Conservation (phyloP, 805 yeast species). For the Yarrowia sp. region DNA sequence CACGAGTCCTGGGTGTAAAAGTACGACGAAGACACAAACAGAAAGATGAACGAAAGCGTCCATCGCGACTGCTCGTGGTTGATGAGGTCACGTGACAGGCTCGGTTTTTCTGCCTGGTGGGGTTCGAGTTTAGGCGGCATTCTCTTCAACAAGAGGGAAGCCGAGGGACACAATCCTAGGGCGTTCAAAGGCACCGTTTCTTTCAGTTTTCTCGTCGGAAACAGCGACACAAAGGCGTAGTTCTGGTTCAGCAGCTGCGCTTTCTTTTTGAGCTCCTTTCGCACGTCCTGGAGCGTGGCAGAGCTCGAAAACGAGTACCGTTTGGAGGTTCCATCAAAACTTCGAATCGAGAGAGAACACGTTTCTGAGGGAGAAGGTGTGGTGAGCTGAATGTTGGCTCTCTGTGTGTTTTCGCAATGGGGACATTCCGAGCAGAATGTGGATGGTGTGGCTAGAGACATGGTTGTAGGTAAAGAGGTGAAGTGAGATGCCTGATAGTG, state of each 20-base stretch:
- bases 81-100: slow-evolving; percentile 32
- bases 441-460: slow-evolving; percentile 4
- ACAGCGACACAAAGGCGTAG: slow-evolving; percentile 38
- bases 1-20: slow-evolving; percentile 37
- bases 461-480: background rate
- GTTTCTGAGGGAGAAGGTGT: background rate
- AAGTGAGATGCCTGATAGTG: too few species aligned
- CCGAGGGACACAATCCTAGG: slow-evolving; percentile 29
- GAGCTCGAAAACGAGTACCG: slow-evolving; percentile 29
- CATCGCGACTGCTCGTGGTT: slow-evolving; percentile 39
- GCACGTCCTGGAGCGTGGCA: slow-evolving; percentile 32
- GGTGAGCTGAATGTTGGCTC: background rate
- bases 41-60: slow-evolving; percentile 33
- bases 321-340: slow-evolving; percentile 29
- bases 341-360: slow-evolving; percentile 32
- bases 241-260: slow-evolving; percentile 34
- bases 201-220: slow-evolving; percentile 31
- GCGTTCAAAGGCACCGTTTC: slow-evolving; percentile 24
- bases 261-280: slow-evolving; percentile 31
- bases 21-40: slow-evolving; percentile 34
- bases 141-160: slow-evolving; percentile 25
- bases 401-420: slow-evolving; percentile 10
- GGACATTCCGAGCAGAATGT: slow-evolving; percentile 36
- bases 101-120: slow-evolving; percentile 36
- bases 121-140: slow-evolving; percentile 34